Percentiles rank a stretch among this genome's conserved stretches.
Conservation (phyloP, 2,329 filamentous ascomycete genomes). For the Monosporascus sp. region DNA sequence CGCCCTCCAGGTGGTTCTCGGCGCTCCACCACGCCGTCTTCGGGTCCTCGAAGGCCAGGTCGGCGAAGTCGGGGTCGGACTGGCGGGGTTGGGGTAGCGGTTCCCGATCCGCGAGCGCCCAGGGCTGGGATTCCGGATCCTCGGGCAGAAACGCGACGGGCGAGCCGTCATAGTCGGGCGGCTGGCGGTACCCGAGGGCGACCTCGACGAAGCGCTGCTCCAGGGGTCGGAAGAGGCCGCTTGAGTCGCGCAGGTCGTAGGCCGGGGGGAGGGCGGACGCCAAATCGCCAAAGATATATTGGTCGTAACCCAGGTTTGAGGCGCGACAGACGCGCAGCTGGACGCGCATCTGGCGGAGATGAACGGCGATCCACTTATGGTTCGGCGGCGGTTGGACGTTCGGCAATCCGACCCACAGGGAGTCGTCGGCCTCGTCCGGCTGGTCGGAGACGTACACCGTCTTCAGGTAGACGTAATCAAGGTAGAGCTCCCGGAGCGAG, state of each 20-base stretch:
- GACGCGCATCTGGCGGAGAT: constrained; percentile 30
- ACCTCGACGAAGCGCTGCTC: constrained; percentile 45
- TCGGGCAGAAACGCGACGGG: constrained; percentile 30
- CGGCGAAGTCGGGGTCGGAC: constrained; percentile 13
- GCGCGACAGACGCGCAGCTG: constrained; percentile 38
- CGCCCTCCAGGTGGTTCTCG: neutral
- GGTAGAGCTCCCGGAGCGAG: constrained; percentile 39
- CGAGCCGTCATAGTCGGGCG: constrained; percentile 26
- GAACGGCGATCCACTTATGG: constrained; percentile 38
- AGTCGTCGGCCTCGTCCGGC: constrained; percentile 28
- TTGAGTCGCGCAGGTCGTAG: constrained; percentile 39
- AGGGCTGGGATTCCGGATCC: constrained; percentile 8
- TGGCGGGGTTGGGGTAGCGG: constrained; percentile 22
- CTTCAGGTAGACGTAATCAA: constrained; percentile 43
- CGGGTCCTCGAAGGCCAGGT: too few relatives aligned
- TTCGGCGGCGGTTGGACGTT: constrained; percentile 33
- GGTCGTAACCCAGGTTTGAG: constrained; percentile 39
- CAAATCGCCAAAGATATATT: constrained; percentile 31
- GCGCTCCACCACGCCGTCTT: neutral
- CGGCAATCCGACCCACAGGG: constrained; percentile 42
- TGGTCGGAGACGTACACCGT: constrained; percentile 29
- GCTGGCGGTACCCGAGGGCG: constrained; percentile 35
- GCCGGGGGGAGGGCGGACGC: constrained; percentile 16
- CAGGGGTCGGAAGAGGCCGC: constrained; percentile 33
- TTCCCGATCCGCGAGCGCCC: constrained; percentile 18